Conservation (phyloP, 1,284 basidiomycete genomes). For the Singerocomus inundabilis region DNA sequence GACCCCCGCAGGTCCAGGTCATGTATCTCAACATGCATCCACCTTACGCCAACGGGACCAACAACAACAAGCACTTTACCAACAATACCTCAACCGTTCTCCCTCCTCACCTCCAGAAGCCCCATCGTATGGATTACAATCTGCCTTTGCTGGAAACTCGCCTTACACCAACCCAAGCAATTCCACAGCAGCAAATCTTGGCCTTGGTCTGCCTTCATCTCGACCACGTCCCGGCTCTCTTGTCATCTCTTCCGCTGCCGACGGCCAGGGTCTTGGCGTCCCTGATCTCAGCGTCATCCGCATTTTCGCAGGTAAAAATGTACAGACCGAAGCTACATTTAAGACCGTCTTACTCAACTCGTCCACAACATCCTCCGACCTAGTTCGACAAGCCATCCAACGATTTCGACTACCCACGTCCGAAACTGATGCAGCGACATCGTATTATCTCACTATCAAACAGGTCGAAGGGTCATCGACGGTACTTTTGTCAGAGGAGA, state of each 20-base stretch:
- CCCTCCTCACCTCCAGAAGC: conserved; percentile 73
- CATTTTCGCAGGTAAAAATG: conserved; percentile 86
- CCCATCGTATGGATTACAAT: conserved; percentile 67
- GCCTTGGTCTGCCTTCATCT: conserved; percentile 49
- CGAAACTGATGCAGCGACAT: conserved; percentile 48
- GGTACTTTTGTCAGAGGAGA: conserved; percentile 66
- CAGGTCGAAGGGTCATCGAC: conserved; percentile 85
- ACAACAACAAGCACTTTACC: conserved; percentile 85
- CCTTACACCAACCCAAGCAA: conserved; percentile 41
- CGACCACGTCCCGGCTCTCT: conserved; percentile 71
- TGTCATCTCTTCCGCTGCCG: conserved; percentile 59
- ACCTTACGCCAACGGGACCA: conserved; percentile 84
- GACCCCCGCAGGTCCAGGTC: conserved; percentile 34
- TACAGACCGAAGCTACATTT: conserved; percentile 94
- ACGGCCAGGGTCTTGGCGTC: conserved; percentile 61
- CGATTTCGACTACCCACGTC: conserved; percentile 80
- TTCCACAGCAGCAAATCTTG: conserved; percentile 37
- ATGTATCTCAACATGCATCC: conserved; percentile 47
- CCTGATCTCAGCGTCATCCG: conserved; percentile 92
- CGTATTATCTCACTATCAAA: conserved; percentile 93
- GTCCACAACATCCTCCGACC: conserved; percentile 78
- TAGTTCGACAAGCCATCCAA: conserved; percentile 90
- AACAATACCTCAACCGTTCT: conserved; percentile 82
- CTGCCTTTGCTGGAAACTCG: conserved; percentile 51
- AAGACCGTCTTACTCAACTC: conserved; percentile 94